Evolutionary conservation across 164 flowering plant genomes (phyloP), one percentile per base, ranked within the genome.

Genomic region (Dillenia suffruticosa): DNA sequence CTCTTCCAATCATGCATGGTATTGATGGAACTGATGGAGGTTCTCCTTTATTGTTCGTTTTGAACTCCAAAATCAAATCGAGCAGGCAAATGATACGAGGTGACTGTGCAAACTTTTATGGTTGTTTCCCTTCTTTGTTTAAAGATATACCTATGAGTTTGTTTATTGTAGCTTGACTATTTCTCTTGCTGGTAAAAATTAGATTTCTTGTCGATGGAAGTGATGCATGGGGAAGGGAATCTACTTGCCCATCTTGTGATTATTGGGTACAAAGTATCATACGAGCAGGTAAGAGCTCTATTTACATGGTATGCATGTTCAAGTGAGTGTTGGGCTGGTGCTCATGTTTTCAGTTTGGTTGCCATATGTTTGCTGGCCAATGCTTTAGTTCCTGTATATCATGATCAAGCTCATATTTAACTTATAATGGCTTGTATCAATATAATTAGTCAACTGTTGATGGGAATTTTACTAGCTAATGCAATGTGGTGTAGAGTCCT

Each of bases 171-270:
- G 53, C 51, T 62, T 77, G 62, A 70, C 54, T 51, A 66, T 53
- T 67, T 13, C 47, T 63, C 59, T 67, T 59, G 74, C 10, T 40
- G 65, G 54, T 17, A 45, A 57, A 16, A 74, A 66, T 45, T 71
- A 95, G 99, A 90, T 52, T 90, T 95, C 69, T 65, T 95, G 60
- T 67, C 95, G 17, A 76, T 90, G 15, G 94, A 88, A 63, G 79
- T 82, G 44, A 95, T 95, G 97, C 97, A 85, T 80, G 99, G 99
- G 62, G 97, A 92, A 80, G 99, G 99, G 40, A 84, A 89, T 75
- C 84, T 95, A 57, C 73, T 90, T 56, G 81, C 96, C 14, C 99
- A 92, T 79, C 74, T 95, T 26, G 80, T 74, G 74, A 84, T 83
- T 70, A 53, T 95, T 49, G 97, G 97, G 14, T 95, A 84, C 86